Evolutionary conservation across 768 basidiomycete species (phyloP).

Genomic region (Trametopsis cervina): DNA sequence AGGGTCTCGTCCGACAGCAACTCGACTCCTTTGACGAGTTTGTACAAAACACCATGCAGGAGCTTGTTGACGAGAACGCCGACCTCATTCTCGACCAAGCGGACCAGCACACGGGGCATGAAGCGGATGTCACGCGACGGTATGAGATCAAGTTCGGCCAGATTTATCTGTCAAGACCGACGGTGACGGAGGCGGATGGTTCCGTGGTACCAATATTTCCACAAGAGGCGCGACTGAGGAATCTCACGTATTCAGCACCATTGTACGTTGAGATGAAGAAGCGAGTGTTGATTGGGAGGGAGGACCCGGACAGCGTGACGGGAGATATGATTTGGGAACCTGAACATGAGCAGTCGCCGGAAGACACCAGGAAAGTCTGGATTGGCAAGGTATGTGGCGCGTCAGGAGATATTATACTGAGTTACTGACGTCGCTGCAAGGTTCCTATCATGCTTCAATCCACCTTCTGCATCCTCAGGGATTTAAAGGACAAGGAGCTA

Average conservation of each 20-base stretch:
- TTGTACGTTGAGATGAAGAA: conserved; percentile 95
- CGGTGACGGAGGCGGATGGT: conserved; percentile 93
- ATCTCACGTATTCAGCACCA: conserved; percentile 93
- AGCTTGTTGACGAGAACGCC: conserved; percentile 94
- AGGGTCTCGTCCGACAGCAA: conserved; percentile 96
- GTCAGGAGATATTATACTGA: neutral
- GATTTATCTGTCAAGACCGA: conserved; percentile 93
- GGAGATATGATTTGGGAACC: conserved; percentile 77
- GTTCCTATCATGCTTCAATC: conserved; percentile 98
- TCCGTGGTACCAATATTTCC: conserved; percentile 92
- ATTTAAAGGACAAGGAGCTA: conserved; percentile 69
- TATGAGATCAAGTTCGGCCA: conserved; percentile 98
- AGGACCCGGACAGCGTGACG: conserved; percentile 72
- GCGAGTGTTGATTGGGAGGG: conserved; percentile 68
- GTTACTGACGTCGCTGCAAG: conserved; percentile 31
- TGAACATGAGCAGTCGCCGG: conserved; percentile 55
- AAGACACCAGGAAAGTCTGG: conserved; percentile 81
- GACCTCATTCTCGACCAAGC: conserved; percentile 95
- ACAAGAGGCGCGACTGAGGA: conserved; percentile 91
- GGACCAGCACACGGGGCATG: conserved; percentile 90
- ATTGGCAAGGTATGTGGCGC: conserved; percentile 74
- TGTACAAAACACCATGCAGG: conserved; percentile 99
- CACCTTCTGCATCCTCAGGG: conserved; percentile 88
- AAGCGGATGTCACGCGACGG: conserved; percentile 73
- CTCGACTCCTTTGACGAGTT: conserved; percentile 99